Percentiles rank a stretch among this genome's conserved stretches.
Evolutionary conservation across 305 asterid species (phyloP).

Genomic region (Rubia peregrina): DNA sequence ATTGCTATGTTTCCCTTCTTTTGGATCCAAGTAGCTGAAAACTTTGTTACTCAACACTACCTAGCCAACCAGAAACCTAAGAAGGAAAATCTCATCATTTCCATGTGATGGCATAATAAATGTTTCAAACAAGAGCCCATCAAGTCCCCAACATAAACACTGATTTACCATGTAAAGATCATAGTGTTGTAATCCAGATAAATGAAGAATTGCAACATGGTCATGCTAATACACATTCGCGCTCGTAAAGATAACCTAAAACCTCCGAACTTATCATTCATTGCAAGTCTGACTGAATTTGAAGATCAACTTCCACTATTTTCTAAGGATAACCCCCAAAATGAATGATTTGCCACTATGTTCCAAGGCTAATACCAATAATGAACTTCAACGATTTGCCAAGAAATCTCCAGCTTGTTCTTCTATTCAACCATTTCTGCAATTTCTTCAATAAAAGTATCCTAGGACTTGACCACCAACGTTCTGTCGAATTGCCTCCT

Average conservation of each 20-base stretch:
- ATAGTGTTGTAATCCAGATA: background rate
- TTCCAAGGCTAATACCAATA: background rate
- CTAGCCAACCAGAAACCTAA: too few relatives aligned
- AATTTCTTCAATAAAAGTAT: constrained; percentile 56
- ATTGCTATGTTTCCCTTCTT: background rate
- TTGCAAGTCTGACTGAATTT: background rate
- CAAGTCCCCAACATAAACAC: background rate
- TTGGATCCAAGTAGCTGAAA: background rate
- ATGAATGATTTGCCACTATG: background rate
- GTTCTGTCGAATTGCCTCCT: constrained; percentile 77
- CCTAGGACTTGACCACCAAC: constrained; percentile 97
- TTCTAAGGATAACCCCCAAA: background rate
- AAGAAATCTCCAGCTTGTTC: background rate
- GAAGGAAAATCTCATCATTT: background rate
- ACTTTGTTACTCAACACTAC: too few relatives aligned
- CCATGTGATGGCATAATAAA: background rate
- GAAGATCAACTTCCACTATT: background rate
- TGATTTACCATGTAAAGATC: background rate
- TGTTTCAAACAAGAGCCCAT: background rate
- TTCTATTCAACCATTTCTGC: constrained; percentile 14
- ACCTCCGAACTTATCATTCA: background rate
- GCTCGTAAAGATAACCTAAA: background rate
- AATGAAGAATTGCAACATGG: background rate
- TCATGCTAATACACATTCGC: background rate
- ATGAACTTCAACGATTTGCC: background rate